phyloP scores from a whole-genome alignment of 1,284 basidiomycete species.

The Grifola frondosa region DNA sequence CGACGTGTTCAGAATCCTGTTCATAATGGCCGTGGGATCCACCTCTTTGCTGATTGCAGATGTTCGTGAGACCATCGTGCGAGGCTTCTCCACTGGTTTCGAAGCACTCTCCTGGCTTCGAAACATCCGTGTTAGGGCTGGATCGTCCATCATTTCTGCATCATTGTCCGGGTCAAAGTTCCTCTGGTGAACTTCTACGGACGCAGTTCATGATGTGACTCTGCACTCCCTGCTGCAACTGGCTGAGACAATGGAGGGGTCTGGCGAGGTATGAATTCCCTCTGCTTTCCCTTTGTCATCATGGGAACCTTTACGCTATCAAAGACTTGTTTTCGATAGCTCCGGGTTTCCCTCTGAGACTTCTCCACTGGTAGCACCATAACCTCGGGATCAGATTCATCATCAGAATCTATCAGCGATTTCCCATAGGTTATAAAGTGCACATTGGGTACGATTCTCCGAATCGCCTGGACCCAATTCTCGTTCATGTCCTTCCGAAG shows the following conservation, averaged over 20 bases:
- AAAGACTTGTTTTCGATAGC: slow-evolving; percentile 3
- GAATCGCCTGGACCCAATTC: slow-evolving; percentile 1
- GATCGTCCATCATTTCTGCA: slow-evolving; percentile 1
- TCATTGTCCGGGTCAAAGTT: slow-evolving; percentile 3
- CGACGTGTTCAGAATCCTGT: neutral
- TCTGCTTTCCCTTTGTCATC: slow-evolving; percentile 2
- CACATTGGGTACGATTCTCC: neutral
- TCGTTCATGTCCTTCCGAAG: neutral
- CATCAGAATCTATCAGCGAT: neutral
- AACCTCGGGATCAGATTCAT: neutral
- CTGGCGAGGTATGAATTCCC: neutral
- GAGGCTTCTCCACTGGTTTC: neutral
- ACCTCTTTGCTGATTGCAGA: neutral
- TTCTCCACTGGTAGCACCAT: slow-evolving; percentile 1
- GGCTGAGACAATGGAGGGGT: no score
- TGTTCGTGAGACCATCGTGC: neutral
- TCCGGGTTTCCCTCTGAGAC: slow-evolving; percentile 1
- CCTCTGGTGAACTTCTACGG: neutral
- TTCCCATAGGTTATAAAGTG: neutral
- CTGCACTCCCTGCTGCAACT: neutral
- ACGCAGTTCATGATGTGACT: neutral
- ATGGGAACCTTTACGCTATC: neutral
- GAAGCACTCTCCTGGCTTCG: neutral
- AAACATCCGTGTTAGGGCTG: neutral
- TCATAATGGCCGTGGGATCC: neutral